Percentiles rank a stretch among this genome's conserved stretches.
Evolutionary conservation across 2,329 filamentous ascomycete genomes (phyloP).

Genomic region (Ophiocordyceps camponoti-leonardi): DNA sequence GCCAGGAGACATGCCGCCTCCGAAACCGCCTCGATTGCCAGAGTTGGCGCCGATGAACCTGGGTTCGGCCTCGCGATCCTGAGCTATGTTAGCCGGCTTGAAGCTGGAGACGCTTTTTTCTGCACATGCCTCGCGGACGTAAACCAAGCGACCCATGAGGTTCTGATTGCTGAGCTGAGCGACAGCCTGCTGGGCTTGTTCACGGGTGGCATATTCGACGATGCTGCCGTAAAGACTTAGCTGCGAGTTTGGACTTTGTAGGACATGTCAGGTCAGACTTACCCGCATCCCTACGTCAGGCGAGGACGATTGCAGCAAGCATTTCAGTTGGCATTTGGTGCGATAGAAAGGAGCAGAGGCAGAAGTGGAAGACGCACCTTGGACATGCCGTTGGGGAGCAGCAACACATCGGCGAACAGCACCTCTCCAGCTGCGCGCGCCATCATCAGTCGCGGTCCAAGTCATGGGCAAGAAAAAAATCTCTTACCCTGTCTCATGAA

Average conservation of each 20-base stretch:
- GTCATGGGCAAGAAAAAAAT: conserved; percentile 3
- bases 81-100: conserved; percentile 2
- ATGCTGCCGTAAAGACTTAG: conserved; percentile 41
- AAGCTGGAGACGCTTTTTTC: not conserved
- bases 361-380: conserved; percentile 75
- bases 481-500: conserved; percentile 97
- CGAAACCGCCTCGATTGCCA: conserved; percentile 44
- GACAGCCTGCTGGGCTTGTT: conserved; percentile 96
- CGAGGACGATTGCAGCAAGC: not conserved
- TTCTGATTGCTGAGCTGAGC: conserved; percentile 98
- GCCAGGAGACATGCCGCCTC: conserved; percentile 31
- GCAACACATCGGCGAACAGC: conserved; percentile 96
- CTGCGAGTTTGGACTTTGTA: not conserved
- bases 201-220: conserved; percentile 99
- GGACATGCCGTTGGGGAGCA: conserved; percentile 99
- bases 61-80: conserved; percentile 97
- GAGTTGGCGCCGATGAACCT: conserved; percentile 70
- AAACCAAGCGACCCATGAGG: conserved; percentile 94
- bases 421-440: conserved; percentile 74
- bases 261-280: conserved; percentile 27
- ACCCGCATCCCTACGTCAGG: conserved; percentile 87
- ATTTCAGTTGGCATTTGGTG: not conserved
- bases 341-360: not conserved
- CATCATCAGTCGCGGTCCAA: conserved; percentile 17
- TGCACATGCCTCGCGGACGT: conserved; percentile 75